Evolutionary conservation across 768 basidiomycete genomes (phyloP), one percentile per base, ranked within the genome.

Genomic region (Termitomyces sp.): DNA sequence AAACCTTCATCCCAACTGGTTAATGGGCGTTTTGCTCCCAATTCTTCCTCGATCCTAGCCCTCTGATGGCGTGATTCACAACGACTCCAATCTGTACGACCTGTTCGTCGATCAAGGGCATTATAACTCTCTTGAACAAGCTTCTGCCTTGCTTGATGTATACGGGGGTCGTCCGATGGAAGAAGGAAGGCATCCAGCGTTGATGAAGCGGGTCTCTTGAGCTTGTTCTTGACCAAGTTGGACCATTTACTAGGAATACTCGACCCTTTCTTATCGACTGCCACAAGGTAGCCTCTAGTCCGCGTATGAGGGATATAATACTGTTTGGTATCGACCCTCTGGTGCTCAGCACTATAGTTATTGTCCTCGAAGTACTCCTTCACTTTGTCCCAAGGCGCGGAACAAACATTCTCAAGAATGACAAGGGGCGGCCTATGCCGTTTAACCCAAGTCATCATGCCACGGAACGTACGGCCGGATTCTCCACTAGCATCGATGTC

Each of bases 241-340:
- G 77, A 81, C 95, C 95, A 97, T 26, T 82, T 72, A 5, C 78
- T 75, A 0, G 93, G 87, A 14, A 93, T 76, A 39, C 71, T 69
- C 2, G 87, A 85, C 3, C 73, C 69, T 61, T 78, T 79, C 67
- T 86, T 79, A 69, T 91, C 82, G 27, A 94, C 82, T 3, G 92
- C 93, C 46, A 94, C 68, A 51, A 95, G 83, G 67, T 95, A 95
- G 8, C 88, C 95, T 53, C 95, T 89, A 6, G 88, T 94, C 18
- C 95, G 86, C 0, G 95, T 98, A 65, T 98, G 95, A 12, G 95
- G 94, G 55, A 98, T 93, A 68, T 98, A 98, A 68, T 86, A 97
- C 22, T 86, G 78, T 69, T 95, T 96, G 24, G 89, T 91, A 65
- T 93, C 95, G 64, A 92, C 84, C 46, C 91, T 82, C 24, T 81